phyloP scores from a whole-genome alignment of 805 yeast genomes.

The Zygosaccharomyces kombuchaensis region DNA sequence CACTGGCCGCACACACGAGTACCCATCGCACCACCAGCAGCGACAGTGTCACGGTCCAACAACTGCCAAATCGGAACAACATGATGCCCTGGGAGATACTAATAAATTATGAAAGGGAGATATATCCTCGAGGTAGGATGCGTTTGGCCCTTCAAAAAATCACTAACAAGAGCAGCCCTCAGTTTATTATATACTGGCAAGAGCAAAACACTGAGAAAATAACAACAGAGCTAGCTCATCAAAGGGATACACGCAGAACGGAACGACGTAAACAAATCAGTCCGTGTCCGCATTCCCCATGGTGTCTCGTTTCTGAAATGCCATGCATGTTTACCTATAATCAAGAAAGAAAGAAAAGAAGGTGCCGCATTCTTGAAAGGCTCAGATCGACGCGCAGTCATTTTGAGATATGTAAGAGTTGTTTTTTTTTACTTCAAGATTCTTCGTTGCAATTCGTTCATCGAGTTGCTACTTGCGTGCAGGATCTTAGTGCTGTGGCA shows the following conservation, averaged over 20 bases:
- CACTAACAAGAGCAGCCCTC: background rate
- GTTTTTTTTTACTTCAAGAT: background rate
- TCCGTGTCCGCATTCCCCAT: background rate
- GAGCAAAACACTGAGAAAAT: background rate
- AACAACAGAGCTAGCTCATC: background rate
- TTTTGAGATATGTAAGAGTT: background rate
- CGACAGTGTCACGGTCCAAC: conserved; percentile 2
- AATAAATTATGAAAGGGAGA: background rate
- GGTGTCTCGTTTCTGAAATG: background rate
- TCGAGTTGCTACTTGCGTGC: background rate
- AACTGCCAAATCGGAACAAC: conserved; percentile 2
- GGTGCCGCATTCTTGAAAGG: background rate
- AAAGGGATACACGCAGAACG: background rate
- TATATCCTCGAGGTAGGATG: background rate
- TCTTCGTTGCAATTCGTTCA: background rate
- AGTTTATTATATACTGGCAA: background rate
- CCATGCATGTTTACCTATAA: background rate
- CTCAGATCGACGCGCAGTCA: background rate
- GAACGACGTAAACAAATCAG: background rate
- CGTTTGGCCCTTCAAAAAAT: background rate
- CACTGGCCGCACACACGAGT: background rate
- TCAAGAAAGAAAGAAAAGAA: background rate
- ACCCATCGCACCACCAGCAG: conserved; percentile 2
- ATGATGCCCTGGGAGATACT: background rate
- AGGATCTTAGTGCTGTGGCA: background rate